Evolutionary conservation across 2,329 filamentous ascomycete species (phyloP).

Genomic region (Furcasterigmium furcatum): DNA sequence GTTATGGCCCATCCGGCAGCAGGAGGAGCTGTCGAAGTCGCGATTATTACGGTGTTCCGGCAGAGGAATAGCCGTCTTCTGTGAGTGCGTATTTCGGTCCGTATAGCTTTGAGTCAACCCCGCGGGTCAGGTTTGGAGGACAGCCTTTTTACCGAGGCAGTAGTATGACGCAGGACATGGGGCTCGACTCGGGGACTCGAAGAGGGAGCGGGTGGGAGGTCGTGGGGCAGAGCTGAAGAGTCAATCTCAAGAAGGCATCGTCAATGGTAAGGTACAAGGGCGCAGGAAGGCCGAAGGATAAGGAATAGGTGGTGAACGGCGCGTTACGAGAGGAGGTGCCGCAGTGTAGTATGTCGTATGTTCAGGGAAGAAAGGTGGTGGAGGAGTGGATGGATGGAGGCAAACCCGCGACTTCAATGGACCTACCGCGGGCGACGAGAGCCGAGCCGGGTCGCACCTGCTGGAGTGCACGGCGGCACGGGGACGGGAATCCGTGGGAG

Average conservation of each 20-base stretch:
- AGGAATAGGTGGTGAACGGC: neutral
- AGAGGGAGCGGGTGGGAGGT: constrained; percentile 18
- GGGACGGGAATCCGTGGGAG: neutral
- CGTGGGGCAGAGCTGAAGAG: neutral
- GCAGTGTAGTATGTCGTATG: no score
- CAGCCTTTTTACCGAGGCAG: constrained; percentile 14
- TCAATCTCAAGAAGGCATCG: constrained; percentile 1
- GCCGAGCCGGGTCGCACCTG: neutral
- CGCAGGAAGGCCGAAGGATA: neutral
- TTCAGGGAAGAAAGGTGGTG: neutral
- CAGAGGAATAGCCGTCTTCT: no score
- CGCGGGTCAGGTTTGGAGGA: constrained; percentile 10
- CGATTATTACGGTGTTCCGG: neutral
- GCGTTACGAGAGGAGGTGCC: no score
- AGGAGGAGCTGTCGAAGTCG: neutral
- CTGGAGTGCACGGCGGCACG: no score
- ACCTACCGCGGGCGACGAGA: neutral
- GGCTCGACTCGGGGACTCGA: constrained; percentile 1
- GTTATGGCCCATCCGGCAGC: neutral
- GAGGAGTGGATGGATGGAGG: neutral
- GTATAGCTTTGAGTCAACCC: constrained; percentile 14
- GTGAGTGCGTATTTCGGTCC: neutral
- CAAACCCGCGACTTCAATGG: neutral
- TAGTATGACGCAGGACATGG: constrained; percentile 16
- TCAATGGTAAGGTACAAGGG: neutral